Conservation (phyloP, 176 grass and related monocot genomes). For the Stipa capillata region DNA sequence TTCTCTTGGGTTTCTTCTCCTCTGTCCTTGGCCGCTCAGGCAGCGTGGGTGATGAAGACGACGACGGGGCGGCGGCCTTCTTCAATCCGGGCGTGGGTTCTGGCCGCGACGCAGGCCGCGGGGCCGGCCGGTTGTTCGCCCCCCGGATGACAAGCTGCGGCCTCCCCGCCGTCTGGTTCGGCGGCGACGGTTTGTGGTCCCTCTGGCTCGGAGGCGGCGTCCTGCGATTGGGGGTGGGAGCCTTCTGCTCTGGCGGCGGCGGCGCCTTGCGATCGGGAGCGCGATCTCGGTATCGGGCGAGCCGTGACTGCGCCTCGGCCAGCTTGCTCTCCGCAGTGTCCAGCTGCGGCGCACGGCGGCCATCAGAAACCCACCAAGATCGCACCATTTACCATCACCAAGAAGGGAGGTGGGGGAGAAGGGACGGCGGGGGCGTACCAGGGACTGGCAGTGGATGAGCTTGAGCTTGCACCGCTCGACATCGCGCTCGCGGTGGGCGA, state of each 20-base stretch:
- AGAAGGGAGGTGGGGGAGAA: too few species aligned
- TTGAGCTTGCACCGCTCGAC: constrained; percentile 44
- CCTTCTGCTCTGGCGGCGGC: neutral
- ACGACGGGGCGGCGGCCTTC: constrained; percentile 13
- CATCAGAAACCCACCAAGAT: constrained; percentile 6
- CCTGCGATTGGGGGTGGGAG: neutral
- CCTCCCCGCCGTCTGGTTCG: neutral
- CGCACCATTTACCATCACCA: neutral
- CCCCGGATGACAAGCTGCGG: constrained; percentile 58
- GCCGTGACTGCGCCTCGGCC: constrained; percentile 35
- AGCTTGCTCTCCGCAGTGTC: constrained; percentile 53
- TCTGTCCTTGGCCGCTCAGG: constrained; percentile 13
- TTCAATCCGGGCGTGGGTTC: constrained; percentile 24
- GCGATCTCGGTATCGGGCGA: constrained; percentile 26
- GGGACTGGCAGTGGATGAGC: constrained; percentile 36
- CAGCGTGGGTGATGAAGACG: neutral
- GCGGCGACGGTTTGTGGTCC: neutral
- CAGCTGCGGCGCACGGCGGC: constrained; percentile 28
- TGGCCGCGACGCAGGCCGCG: neutral
- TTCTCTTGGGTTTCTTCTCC: constrained; percentile 59
- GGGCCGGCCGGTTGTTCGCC: neutral
- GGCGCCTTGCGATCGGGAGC: neutral
- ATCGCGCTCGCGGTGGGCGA: constrained; percentile 30
- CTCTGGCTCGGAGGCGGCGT: neutral
- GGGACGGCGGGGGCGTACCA: neutral